phyloP scores from a whole-genome alignment of 1,284 basidiomycete species.

The Porogramme epimiltina region DNA sequence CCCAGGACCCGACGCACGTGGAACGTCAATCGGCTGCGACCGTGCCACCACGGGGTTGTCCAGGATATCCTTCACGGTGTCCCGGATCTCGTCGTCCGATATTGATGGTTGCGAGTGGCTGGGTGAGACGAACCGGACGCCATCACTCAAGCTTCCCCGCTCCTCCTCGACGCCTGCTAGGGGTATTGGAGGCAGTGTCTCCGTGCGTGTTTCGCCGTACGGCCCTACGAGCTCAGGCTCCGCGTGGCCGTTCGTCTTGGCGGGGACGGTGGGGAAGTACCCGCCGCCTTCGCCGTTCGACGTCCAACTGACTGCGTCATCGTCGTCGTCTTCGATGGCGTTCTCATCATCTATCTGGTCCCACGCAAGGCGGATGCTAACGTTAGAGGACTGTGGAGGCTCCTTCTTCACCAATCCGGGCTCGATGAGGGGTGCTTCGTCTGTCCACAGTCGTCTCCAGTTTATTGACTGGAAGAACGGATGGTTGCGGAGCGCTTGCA shows the following conservation, averaged over 20 bases:
- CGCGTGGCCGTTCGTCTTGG: slow-evolving; percentile 15
- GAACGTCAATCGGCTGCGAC: slow-evolving; percentile 34
- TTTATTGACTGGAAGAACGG: slow-evolving; percentile 74
- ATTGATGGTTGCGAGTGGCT: slow-evolving; percentile 17
- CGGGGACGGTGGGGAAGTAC: slow-evolving; percentile 16
- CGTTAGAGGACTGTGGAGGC: slow-evolving; percentile 41
- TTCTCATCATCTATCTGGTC: slow-evolving; percentile 42
- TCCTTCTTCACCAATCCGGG: slow-evolving; percentile 56
- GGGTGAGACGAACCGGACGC: slow-evolving; percentile 25
- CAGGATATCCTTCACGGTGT: slow-evolving; percentile 23
- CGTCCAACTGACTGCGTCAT: slow-evolving; percentile 47
- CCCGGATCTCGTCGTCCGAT: slow-evolving; percentile 29
- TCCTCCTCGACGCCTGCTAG: slow-evolving; percentile 18
- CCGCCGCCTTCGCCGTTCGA: slow-evolving; percentile 43
- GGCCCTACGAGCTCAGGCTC: slow-evolving; percentile 33
- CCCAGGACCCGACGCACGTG: slow-evolving; percentile 29
- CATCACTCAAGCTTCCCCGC: slow-evolving; percentile 11
- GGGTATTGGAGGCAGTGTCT: slow-evolving; percentile 21
- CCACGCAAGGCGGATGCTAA: slow-evolving; percentile 50
- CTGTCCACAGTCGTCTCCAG: slow-evolving; percentile 79
- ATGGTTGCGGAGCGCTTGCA: slow-evolving; percentile 70
- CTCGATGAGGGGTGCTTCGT: slow-evolving; percentile 58
- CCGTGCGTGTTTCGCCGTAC: slow-evolving; percentile 29
- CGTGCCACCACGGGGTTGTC: slow-evolving; percentile 39
- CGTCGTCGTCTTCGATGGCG: slow-evolving; percentile 25